phyloP scores from a whole-genome alignment of 2,329 filamentous ascomycete genomes.

The Fusarium sp. region DNA sequence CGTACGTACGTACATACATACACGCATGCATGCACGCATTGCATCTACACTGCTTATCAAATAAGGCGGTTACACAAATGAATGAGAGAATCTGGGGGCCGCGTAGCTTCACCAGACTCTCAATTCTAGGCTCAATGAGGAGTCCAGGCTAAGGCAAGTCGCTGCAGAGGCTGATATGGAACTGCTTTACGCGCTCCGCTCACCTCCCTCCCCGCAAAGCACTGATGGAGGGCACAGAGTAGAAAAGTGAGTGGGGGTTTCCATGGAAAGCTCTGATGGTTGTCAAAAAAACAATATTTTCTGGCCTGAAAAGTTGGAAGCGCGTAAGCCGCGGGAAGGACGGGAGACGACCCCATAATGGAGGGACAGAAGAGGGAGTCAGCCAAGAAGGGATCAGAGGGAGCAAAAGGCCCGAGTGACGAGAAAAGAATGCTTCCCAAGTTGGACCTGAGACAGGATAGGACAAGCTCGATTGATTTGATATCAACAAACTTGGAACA shows the following conservation, averaged over 20 bases:
- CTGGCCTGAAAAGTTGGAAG: slow-evolving; percentile 23
- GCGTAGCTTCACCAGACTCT: neutral
- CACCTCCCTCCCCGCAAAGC: slow-evolving; percentile 7
- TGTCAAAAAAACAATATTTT: neutral
- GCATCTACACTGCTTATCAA: neutral
- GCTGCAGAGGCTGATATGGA: slow-evolving; percentile 19
- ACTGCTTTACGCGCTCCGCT: slow-evolving; percentile 17
- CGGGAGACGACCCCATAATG: slow-evolving; percentile 13
- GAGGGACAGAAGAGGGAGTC: slow-evolving; percentile 7
- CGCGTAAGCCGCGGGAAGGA: slow-evolving; percentile 33
- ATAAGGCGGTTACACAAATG: slow-evolving; percentile 1
- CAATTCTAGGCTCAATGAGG: neutral
- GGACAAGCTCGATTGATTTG: slow-evolving; percentile 4
- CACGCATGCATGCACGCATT: neutral
- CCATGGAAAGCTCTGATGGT: neutral
- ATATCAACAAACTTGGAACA: slow-evolving; percentile 31
- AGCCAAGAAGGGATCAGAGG: slow-evolving; percentile 2
- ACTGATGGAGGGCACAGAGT: slow-evolving; percentile 1
- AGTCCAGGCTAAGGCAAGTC: neutral
- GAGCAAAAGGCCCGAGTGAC: slow-evolving; percentile 25
- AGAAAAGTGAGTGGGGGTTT: slow-evolving; percentile 8
- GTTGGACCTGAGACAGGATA: slow-evolving; percentile 15
- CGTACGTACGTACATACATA: neutral
- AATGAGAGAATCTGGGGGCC: neutral
- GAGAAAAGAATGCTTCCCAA: slow-evolving; percentile 6